Evolutionary conservation across 108 stramenopile species (phyloP).

Genomic region (Cyclostephanos invisitatus): DNA sequence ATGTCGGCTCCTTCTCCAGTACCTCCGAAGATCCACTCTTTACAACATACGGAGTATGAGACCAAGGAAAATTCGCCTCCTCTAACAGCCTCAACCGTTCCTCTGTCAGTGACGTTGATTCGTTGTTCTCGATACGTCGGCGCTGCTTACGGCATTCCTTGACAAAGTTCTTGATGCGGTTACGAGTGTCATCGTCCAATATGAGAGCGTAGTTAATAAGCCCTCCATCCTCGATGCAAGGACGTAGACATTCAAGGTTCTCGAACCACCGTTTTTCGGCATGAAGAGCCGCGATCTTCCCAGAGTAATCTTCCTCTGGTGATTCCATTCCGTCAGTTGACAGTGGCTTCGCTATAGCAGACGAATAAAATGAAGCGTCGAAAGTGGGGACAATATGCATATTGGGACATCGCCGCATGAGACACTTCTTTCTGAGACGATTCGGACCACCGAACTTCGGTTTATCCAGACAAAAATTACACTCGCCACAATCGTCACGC

Average conservation of each 20-base stretch:
- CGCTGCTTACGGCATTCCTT: background rate
- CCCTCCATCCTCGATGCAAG: slow-evolving; percentile 5
- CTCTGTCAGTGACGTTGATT: background rate
- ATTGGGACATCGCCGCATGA: slow-evolving; percentile 14
- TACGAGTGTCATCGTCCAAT: background rate
- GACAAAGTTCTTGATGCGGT: slow-evolving; percentile 1
- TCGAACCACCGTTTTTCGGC: slow-evolving; percentile 2
- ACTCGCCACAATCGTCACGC: slow-evolving; percentile 24
- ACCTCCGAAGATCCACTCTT: background rate
- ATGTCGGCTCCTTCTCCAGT: background rate
- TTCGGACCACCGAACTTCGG: slow-evolving; percentile 27
- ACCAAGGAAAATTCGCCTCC: slow-evolving; percentile 15
- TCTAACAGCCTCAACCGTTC: slow-evolving; percentile 3
- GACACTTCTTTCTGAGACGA: slow-evolving; percentile 16
- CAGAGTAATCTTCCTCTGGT: background rate
- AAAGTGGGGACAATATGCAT: background rate
- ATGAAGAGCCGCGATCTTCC: background rate
- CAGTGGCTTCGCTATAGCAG: background rate
- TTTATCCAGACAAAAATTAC: slow-evolving; percentile 25
- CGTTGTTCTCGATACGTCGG: background rate
- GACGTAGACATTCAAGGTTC: slow-evolving; percentile 1
- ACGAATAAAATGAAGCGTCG: background rate
- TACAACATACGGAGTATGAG: background rate
- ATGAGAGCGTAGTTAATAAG: slow-evolving; percentile 1
- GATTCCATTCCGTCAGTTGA: background rate